A percentile compares a stretch with the other conserved stretches of the same genome.
phyloP scores from a whole-genome alignment of 257 asterid species.

The Striga asiatica region DNA sequence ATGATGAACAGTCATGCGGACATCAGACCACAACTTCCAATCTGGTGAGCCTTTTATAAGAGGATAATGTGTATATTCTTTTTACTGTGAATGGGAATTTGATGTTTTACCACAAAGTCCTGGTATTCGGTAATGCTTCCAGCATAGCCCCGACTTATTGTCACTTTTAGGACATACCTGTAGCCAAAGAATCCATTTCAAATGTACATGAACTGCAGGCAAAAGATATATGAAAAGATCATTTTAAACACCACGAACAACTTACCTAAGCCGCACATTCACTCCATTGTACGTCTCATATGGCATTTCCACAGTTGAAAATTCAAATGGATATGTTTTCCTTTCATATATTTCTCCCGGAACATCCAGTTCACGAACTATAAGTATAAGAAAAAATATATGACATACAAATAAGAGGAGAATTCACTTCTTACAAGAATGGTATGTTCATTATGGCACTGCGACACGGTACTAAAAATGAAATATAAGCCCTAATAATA shows the following conservation, averaged over 20 bases:
- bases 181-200: slow-evolving; percentile 1
- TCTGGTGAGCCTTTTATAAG: slow-evolving; percentile 6
- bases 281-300: slow-evolving; percentile 89
- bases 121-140: slow-evolving; percentile 92
- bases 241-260: slow-evolving; percentile 26
- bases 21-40: not conserved
- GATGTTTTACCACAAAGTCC: slow-evolving; percentile 69
- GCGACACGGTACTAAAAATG: not conserved
- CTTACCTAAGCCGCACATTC: slow-evolving; percentile 90
- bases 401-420: slow-evolving; percentile 9
- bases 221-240: not conserved
- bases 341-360: slow-evolving; percentile 96
- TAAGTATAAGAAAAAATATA: slow-evolving; percentile 7
- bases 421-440: slow-evolving; percentile 9
- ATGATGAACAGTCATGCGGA: not conserved
- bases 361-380: slow-evolving; percentile 84
- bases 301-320: slow-evolving; percentile 99
- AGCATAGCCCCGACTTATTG: slow-evolving; percentile 84
- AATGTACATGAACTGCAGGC: not conserved
- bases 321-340: slow-evolving; percentile 89
- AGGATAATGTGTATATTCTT: slow-evolving; percentile 7
- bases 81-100: slow-evolving; percentile 7
- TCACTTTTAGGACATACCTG: slow-evolving; percentile 92
- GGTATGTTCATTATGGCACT: slow-evolving; percentile 4
- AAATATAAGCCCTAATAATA: not conserved